A percentile compares a stretch with the other conserved stretches of the same genome.
Conservation (phyloP, 2,329 filamentous ascomycete genomes). For the Albophoma yamanashiensis region DNA sequence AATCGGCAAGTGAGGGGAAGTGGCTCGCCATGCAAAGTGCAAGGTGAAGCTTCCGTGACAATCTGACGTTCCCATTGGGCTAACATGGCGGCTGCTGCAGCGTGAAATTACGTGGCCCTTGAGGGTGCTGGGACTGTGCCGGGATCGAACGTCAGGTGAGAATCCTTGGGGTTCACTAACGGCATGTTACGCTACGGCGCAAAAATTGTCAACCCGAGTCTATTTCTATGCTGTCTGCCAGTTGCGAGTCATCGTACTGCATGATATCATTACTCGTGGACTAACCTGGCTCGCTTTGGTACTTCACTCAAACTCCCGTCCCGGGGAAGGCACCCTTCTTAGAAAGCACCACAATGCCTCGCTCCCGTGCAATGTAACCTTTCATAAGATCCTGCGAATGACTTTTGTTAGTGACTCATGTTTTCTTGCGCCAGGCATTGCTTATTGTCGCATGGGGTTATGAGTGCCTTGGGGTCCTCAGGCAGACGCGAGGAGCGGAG, state of each 20-base stretch:
- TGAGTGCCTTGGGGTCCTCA: not conserved
- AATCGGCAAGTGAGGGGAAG: not conserved
- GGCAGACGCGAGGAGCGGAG: not conserved
- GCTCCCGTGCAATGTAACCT: conserved; percentile 89
- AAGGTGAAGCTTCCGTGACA: not conserved
- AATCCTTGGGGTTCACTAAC: not conserved
- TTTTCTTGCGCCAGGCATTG: not conserved
- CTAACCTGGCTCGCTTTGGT: not conserved
- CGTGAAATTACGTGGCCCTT: no score
- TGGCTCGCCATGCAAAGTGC: not conserved
- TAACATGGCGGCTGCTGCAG: not conserved
- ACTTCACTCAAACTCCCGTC: conserved; percentile 52
- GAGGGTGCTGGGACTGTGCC: not conserved
- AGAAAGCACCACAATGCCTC: conserved; percentile 82
- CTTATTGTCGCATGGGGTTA: not conserved
- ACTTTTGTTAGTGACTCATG: conserved; percentile 21
- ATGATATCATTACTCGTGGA: not conserved
- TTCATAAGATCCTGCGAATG: conserved; percentile 77
- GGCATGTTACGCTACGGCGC: not conserved
- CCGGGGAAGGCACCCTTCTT: conserved; percentile 91
- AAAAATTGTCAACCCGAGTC: not conserved
- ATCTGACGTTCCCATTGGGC: not conserved
- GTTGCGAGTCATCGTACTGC: not conserved
- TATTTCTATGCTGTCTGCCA: not conserved
- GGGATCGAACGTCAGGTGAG: not conserved